A percentile compares a stretch with the other conserved stretches of the same genome.
Conservation (phyloP, 768 basidiomycete genomes). For the Cubamyces lactineus region DNA sequence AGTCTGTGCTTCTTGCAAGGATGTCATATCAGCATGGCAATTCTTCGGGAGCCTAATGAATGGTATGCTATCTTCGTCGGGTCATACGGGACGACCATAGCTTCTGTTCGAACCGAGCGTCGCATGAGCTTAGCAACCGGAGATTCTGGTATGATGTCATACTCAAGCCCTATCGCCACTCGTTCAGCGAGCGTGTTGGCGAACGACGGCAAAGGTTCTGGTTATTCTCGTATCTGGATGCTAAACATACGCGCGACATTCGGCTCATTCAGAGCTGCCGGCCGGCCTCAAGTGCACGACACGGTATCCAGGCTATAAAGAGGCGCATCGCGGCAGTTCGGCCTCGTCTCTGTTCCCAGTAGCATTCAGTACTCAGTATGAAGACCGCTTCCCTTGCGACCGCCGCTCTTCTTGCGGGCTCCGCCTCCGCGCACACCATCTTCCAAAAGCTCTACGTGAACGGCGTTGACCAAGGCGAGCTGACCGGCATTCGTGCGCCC, state of each 20-base stretch:
- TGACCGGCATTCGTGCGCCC: constrained; percentile 48
- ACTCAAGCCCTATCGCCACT: too few relatives aligned
- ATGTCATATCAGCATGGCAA: not conserved
- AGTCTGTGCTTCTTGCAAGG: too few relatives aligned
- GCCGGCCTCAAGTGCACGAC: too few relatives aligned
- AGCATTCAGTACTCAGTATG: not conserved
- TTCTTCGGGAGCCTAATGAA: not conserved
- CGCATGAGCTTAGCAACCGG: not conserved
- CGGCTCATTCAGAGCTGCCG: too few relatives aligned
- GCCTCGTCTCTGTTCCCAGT: too few relatives aligned
- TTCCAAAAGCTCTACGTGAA: constrained; percentile 60
- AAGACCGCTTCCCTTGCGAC: constrained; percentile 1
- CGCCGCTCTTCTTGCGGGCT: constrained; percentile 15
- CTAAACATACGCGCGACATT: too few relatives aligned
- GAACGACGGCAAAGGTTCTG: constrained; percentile 1
- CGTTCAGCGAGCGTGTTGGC: not conserved
- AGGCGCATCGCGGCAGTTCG: not conserved
- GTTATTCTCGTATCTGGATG: not conserved
- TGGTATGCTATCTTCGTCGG: not conserved
- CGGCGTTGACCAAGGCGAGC: constrained; percentile 51
- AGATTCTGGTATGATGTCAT: constrained; percentile 2
- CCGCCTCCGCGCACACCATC: constrained; percentile 52
- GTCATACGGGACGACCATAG: not conserved
- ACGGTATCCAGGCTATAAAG: not conserved
- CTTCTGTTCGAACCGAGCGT: not conserved